Percentiles rank a stretch among this genome's conserved stretches.
Conservation (phyloP, 2,329 filamentous ascomycete genomes). For the Bipolaris sorokiniana region DNA sequence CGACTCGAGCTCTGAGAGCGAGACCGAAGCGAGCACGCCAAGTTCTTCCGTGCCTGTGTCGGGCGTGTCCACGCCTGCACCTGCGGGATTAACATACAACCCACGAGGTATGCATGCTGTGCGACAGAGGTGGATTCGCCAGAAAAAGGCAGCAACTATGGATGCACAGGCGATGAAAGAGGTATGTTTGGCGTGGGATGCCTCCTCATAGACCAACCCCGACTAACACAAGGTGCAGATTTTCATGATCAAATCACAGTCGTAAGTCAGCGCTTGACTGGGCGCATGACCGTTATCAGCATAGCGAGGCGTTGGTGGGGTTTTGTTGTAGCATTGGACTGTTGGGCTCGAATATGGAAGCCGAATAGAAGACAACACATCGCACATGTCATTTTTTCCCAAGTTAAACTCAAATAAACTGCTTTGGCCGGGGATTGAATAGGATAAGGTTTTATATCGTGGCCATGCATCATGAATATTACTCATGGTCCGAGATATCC, state of each 20-base stretch:
- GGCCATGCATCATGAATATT: no score
- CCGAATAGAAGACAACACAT: background rate
- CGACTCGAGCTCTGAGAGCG: conserved; percentile 37
- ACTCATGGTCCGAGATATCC: no score
- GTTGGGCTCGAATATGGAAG: background rate
- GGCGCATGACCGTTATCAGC: conserved; percentile 15
- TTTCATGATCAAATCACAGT: conserved; percentile 48
- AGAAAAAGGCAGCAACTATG: conserved; percentile 83
- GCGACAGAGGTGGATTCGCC: conserved; percentile 81
- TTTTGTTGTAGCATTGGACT: background rate
- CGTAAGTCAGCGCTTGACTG: conserved; percentile 30
- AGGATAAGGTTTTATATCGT: no score
- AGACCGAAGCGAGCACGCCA: conserved; percentile 39
- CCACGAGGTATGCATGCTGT: conserved; percentile 72
- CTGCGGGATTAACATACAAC: conserved; percentile 41
- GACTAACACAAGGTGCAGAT: conserved; percentile 35
- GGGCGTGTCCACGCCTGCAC: conserved; percentile 55
- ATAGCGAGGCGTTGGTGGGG: conserved; percentile 42
- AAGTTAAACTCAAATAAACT: no score
- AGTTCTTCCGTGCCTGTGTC: conserved; percentile 45
- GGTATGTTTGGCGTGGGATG: conserved; percentile 55
- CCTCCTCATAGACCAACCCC: background rate
- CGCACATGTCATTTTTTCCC: no score
- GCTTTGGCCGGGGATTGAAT: no score
- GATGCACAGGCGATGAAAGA: conserved; percentile 85